Evolutionary conservation across 805 yeast genomes (phyloP).

Genomic region (Monosporozyma siamensis): DNA sequence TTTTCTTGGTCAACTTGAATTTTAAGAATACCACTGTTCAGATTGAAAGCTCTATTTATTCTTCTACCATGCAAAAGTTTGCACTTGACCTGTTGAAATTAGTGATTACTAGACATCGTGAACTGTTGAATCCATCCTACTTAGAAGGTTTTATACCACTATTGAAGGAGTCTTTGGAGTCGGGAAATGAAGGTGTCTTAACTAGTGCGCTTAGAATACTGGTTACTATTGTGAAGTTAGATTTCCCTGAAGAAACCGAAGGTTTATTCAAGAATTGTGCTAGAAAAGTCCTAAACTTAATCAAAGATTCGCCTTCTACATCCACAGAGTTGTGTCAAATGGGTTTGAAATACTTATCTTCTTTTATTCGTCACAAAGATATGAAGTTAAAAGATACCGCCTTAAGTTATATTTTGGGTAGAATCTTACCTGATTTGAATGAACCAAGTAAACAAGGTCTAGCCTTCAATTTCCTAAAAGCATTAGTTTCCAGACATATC

Average conservation of each 20-base stretch:
- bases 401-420: conserved; percentile 58
- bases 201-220: conserved; percentile 58
- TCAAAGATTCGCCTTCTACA: conserved; percentile 71
- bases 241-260: conserved; percentile 43
- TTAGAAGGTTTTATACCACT: conserved; percentile 69
- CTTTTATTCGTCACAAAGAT: conserved; percentile 61
- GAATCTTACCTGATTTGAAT: conserved; percentile 77
- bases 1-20: conserved; percentile 66
- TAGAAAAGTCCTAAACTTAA: conserved; percentile 48
- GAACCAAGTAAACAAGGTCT: conserved; percentile 84
- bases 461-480: conserved; percentile 74
- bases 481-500: conserved; percentile 64
- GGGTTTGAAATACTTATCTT: conserved; percentile 62
- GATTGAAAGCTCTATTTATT: conserved; percentile 46
- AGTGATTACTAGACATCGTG: conserved; percentile 54
- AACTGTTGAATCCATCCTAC: conserved; percentile 49
- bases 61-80: conserved; percentile 60
- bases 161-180: conserved; percentile 47
- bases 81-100: conserved; percentile 67
- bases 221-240: conserved; percentile 49
- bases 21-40: conserved; percentile 47
- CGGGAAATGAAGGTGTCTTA: conserved; percentile 72
- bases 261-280: conserved; percentile 49
- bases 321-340: conserved; percentile 73
- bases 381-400: conserved; percentile 61